A percentile compares a stretch with the other conserved stretches of the same genome.
Conservation (phyloP, 129 eudicot genomes). For the carrot (Daucus carota) region DNA sequence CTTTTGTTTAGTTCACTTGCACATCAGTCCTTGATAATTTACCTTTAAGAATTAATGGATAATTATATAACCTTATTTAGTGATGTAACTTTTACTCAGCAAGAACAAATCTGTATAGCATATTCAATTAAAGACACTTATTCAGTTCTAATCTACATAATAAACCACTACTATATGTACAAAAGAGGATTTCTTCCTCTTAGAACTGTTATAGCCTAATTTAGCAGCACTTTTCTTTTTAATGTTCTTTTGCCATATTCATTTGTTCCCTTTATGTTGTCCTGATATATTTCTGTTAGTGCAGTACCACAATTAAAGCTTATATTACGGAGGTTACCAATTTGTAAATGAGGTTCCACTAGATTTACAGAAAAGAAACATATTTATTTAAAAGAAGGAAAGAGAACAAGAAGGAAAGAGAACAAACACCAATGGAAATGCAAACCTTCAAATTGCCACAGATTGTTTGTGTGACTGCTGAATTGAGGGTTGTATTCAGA, state of each 20-base stretch:
- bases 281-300: too few species aligned
- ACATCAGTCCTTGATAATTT: not conserved
- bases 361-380: too few species aligned
- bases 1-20: too few species aligned
- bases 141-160: not conserved
- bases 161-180: not conserved
- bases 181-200: not conserved
- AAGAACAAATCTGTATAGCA: too few species aligned
- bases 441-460: constrained; percentile 95
- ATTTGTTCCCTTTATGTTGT: too few species aligned
- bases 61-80: not conserved
- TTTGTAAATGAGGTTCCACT: not conserved
- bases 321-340: not conserved
- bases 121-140: too few species aligned
- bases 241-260: too few species aligned
- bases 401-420: not conserved
- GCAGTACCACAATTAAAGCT: not conserved
- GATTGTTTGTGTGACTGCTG: constrained; percentile 96
- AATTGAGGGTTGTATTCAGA: constrained; percentile 92
- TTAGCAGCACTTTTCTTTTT: too few species aligned
- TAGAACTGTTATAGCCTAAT: not conserved
- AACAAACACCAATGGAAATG: not conserved
- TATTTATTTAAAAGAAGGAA: too few species aligned
- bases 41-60: not conserved
- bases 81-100: not conserved